Evolutionary conservation across 1,284 basidiomycete species (phyloP).

Genomic region (Austroboletus niveus): DNA sequence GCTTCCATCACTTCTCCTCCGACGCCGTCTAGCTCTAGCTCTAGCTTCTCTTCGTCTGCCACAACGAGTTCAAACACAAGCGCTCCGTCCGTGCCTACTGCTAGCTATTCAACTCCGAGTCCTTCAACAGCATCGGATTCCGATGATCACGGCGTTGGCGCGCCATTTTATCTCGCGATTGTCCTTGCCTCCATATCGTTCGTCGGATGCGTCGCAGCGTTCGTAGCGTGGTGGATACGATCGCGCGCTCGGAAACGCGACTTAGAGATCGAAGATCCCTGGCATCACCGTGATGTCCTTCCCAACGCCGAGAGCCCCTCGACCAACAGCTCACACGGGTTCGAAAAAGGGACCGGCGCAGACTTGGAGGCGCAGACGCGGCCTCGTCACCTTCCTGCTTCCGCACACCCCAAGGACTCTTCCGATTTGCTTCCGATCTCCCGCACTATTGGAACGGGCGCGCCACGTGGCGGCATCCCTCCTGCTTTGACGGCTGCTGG

Average conservation of each 20-base stretch:
- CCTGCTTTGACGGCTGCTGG: neutral
- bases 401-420: constrained; percentile 18
- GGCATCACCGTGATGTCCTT: constrained; percentile 10
- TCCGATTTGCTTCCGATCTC: constrained; percentile 15
- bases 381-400: constrained; percentile 25
- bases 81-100: constrained; percentile 26
- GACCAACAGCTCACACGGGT: neutral
- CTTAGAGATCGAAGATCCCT: constrained; percentile 27
- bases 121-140: constrained; percentile 18
- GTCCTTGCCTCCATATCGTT: constrained; percentile 30
- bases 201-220: constrained; percentile 28
- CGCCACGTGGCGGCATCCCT: neutral
- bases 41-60: neutral
- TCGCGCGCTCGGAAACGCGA: constrained; percentile 18
- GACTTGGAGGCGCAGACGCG: constrained; percentile 3
- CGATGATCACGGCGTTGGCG: constrained; percentile 26
- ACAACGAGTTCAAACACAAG: constrained; percentile 17
- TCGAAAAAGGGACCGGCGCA: constrained; percentile 1
- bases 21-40: constrained; percentile 5
- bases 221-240: constrained; percentile 33
- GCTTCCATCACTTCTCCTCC: neutral
- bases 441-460: constrained; percentile 6
- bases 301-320: constrained; percentile 1
- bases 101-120: constrained; percentile 19
- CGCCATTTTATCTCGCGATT: constrained; percentile 34